Conservation (phyloP, 345 rosid genomes). For the Rhodamnia rubescens region DNA sequence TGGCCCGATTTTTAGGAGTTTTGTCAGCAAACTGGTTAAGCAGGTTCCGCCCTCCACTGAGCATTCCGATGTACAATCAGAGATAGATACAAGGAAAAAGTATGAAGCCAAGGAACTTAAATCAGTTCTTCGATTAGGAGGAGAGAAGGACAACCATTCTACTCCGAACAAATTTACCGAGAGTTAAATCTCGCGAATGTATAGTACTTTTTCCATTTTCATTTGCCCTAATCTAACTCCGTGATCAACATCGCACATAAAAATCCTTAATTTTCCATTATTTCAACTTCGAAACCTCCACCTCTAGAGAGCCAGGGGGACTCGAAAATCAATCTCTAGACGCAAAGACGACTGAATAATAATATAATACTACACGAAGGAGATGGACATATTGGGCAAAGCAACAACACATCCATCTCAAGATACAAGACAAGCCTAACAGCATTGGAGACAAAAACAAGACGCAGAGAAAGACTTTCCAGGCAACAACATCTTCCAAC, state of each 20-base stretch:
- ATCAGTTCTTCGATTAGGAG: neutral
- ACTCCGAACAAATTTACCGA: neutral
- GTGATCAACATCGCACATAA: neutral
- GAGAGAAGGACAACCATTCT: neutral
- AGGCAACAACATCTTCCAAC: neutral
- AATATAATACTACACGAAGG: neutral
- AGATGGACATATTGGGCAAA: neutral
- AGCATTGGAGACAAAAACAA: neutral
- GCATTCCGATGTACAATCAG: neutral
- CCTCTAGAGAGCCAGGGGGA: neutral
- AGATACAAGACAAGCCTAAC: neutral
- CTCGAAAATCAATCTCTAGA: neutral
- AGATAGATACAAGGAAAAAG: neutral
- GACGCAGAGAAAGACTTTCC: neutral
- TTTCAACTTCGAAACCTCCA: neutral
- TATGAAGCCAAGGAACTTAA: neutral
- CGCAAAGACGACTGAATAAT: neutral
- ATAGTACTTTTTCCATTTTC: neutral
- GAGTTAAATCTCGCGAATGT: neutral
- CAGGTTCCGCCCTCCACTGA: neutral
- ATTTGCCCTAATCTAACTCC: neutral
- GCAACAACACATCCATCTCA: neutral
- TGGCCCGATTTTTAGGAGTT: neutral
- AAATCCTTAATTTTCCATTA: neutral
- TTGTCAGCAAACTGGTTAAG: neutral